Evolutionary conservation across 192 early-diverging fungal species (phyloP).

Genomic region (Coemansia sp.): DNA sequence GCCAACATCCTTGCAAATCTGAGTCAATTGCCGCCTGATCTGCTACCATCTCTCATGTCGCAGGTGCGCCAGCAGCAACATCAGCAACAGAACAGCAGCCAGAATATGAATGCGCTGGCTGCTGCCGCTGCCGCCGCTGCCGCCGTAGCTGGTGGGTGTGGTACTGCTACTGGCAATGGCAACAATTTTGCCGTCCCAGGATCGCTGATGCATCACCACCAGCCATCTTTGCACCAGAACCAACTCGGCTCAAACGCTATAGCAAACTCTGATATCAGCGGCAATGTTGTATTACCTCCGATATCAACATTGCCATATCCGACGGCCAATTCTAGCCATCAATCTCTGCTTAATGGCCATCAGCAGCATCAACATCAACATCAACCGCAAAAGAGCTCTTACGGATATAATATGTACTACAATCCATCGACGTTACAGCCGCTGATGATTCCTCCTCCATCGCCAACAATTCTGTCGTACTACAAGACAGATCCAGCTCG

Average conservation of each 20-base stretch:
- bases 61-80: conserved; percentile 25
- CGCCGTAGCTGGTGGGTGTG: neutral
- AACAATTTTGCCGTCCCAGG: conserved; percentile 27
- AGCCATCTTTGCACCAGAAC: neutral
- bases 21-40: conserved; percentile 47
- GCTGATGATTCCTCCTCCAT: conserved; percentile 55
- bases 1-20: conserved; percentile 36
- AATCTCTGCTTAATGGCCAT: neutral
- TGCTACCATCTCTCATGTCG: conserved; percentile 36
- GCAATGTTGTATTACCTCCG: conserved; percentile 20
- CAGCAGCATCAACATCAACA: conserved; percentile 19
- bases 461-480: conserved; percentile 57
- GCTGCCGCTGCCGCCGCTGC: conserved; percentile 31
- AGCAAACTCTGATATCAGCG: neutral
- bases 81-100: conserved; percentile 10
- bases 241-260: neutral
- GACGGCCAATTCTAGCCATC: conserved; percentile 8
- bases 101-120: conserved; percentile 34
- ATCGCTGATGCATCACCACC: conserved; percentile 13
- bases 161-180: conserved; percentile 6
- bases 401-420: conserved; percentile 29
- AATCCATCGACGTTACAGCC: conserved; percentile 35
- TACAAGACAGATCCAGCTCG: conserved; percentile 49
- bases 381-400: conserved; percentile 11
- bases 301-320: conserved; percentile 13